Conservation (phyloP, 495 filamentous ascomycete species). For the Hamigera avellanea region DNA sequence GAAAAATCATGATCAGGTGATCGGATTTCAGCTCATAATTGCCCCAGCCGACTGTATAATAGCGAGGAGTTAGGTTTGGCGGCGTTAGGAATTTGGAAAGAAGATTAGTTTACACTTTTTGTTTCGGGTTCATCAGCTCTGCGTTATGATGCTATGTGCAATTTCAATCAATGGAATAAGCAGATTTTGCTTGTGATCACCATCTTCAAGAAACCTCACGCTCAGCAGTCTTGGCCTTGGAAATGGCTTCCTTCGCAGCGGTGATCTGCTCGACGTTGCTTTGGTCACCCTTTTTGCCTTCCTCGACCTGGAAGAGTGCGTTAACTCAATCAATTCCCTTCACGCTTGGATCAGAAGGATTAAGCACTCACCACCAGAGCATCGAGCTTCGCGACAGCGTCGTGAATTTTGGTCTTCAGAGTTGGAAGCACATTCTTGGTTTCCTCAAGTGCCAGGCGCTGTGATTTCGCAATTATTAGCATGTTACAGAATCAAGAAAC, state of each 20-base stretch:
- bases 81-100: constrained; percentile 17
- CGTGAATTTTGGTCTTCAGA: constrained; percentile 50
- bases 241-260: constrained; percentile 46
- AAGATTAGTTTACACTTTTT: constrained; percentile 8
- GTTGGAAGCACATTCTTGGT: constrained; percentile 69
- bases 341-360: constrained; percentile 6
- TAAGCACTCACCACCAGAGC: constrained; percentile 39
- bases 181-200: too few species aligned
- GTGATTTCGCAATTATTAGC: not conserved
- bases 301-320: constrained; percentile 33
- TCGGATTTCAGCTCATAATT: too few species aligned
- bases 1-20: too few species aligned
- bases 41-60: too few species aligned
- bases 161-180: not conserved
- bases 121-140: too few species aligned
- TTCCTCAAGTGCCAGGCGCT: constrained; percentile 70
- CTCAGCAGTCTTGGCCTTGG: constrained; percentile 41
- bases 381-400: constrained; percentile 59
- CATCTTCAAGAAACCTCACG: constrained; percentile 28
- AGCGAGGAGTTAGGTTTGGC: constrained; percentile 21
- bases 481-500: constrained; percentile 1
- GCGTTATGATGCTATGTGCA: not conserved
- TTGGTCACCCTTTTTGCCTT: constrained; percentile 31
- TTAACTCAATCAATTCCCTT: not conserved
- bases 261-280: constrained; percentile 46